Evolutionary conservation across 768 basidiomycete genomes (phyloP).

Genomic region (Mycena floridula): DNA sequence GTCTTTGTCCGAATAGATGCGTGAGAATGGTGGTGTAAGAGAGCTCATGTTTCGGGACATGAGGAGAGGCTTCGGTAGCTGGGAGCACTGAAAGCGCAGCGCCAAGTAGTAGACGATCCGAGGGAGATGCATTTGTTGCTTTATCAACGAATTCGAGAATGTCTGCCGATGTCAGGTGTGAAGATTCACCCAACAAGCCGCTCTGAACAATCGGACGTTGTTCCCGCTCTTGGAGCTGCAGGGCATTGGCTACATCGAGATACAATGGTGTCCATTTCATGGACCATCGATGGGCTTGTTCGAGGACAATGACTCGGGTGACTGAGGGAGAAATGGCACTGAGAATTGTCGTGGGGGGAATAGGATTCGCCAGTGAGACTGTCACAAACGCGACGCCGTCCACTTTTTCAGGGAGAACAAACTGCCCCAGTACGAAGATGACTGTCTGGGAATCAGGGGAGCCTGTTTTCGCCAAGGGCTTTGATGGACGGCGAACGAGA

Average conservation of each 20-base stretch:
- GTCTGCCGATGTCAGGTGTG: constrained; percentile 32
- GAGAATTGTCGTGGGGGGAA: constrained; percentile 48
- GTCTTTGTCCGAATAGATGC: constrained; percentile 70
- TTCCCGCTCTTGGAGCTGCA: constrained; percentile 53
- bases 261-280: constrained; percentile 62
- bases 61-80: constrained; percentile 34
- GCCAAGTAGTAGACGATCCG: constrained; percentile 47
- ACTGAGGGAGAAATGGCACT: constrained; percentile 38
- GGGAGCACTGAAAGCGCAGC: constrained; percentile 18
- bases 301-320: constrained; percentile 49
- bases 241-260: constrained; percentile 46
- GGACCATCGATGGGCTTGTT: constrained; percentile 47
- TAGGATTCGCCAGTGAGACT: constrained; percentile 63
- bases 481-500: constrained; percentile 54
- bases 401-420: constrained; percentile 33
- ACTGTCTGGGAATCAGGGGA: constrained; percentile 55
- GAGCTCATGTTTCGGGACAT: constrained; percentile 85
- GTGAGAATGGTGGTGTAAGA: constrained; percentile 87
- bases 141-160: constrained; percentile 47
- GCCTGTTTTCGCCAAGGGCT: constrained; percentile 48
- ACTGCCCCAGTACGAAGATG: constrained; percentile 63
- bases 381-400: constrained; percentile 61
- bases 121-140: constrained; percentile 25
- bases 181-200: constrained; percentile 51
- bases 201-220: constrained; percentile 52